Base-by-base conservation (phyloP, 805 yeast genomes). In the Hanseniaspora jakobsenii region DNA sequence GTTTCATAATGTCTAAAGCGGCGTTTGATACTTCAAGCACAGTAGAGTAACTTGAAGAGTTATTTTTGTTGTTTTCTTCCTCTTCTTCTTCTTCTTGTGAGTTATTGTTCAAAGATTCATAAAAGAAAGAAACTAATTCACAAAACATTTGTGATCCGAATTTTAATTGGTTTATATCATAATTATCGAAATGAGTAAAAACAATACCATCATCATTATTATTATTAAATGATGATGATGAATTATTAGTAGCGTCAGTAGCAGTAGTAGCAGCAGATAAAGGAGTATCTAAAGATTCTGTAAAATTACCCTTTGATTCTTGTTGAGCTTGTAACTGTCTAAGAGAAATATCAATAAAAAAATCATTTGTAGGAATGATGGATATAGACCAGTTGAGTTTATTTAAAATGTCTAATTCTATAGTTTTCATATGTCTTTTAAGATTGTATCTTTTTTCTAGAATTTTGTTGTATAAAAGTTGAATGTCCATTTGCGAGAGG, bases 351-450 rank as follows among this genome's bases (percentile, higher is more conserved):
- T 80, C 84, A 47, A 79, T 64, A 53, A 77, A 77, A 10, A 71
- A 63, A 58, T 79, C 86, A 51, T 74, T 71, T 3, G 82, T 75
- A 19, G 83, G 75, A 27, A 70, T 64, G 26, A 51, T 50, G 40
- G 74, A 69, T 29, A 79, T 63, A 50, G 72, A 67, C 89, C 89
- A 81, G 45, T 74, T 66, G 49, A 81, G 63, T 4, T 75, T 66
- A 53, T 72, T 74, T 47, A 81, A 64, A 34, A 81, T 68, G 52
- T 77, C 78, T 47, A 76, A 67, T 57, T 81, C 93, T 75, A 79
- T 75, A 54, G 75, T 77, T 47, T 76, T 62, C 55, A 81, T 36
- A 34, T 41, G 45, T 41, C 45, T 41, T 27, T 75, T 49, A 73
- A 64, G 34, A 34, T 28, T 41, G 23, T 34, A 32, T 34, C 45